These are phyloP conservation scores for Hydnum rufescens DNA, from an alignment of 768 basidiomycete species.

Conservation along the genomic window DNA sequence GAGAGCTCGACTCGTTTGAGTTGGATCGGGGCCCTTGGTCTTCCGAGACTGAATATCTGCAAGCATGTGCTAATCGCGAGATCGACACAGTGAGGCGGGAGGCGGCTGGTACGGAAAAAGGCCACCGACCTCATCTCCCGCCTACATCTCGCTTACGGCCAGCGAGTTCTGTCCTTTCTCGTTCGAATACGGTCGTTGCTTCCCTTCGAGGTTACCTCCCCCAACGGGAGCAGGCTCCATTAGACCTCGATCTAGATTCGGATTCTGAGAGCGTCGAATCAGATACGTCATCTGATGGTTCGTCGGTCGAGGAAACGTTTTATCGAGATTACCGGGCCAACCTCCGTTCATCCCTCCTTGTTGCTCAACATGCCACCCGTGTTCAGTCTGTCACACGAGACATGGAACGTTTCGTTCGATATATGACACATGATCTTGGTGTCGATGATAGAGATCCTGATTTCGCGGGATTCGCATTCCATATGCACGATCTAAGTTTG, in stretches of 20 bases:
- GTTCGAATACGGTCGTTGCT: neutral
- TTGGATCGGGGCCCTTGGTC: conserved; percentile 68
- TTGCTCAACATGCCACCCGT: conserved; percentile 45
- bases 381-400: conserved; percentile 45
- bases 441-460: conserved; percentile 7
- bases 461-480: conserved; percentile 52
- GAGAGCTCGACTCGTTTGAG: conserved; percentile 42
- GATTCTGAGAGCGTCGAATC: neutral
- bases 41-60: conserved; percentile 36
- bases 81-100: conserved; percentile 52
- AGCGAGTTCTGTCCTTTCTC: neutral
- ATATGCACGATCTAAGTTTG: conserved; percentile 70
- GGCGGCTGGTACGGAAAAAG: conserved; percentile 49
- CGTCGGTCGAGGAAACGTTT: conserved; percentile 22
- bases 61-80: conserved; percentile 52
- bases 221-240: neutral
- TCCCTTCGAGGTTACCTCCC: neutral
- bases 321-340: conserved; percentile 68
- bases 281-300: neutral
- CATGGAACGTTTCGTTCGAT: conserved; percentile 46
- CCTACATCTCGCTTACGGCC: conserved; percentile 23
- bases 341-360: conserved; percentile 59
- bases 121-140: conserved; percentile 61
- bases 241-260: neutral
- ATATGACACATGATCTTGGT: conserved; percentile 27